These are phyloP conservation scores for Syncephalastrum contaminatum DNA, from an alignment of 371 early-diverging fungal species.

Conservation along the genomic window DNA sequence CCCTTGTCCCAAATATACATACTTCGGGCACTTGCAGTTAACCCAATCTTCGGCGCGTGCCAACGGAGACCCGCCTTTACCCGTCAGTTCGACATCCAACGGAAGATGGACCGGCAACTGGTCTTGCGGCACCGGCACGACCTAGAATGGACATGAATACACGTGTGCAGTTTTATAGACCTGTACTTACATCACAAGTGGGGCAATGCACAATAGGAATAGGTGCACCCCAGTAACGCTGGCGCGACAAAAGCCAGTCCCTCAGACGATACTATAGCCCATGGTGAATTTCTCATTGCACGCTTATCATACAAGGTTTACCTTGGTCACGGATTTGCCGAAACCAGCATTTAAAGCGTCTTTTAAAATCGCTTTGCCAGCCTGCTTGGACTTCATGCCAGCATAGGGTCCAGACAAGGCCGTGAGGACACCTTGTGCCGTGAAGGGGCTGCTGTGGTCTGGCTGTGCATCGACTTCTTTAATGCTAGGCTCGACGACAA, in stretches of 20 bases:
- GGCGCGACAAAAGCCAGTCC: conserved; percentile 98
- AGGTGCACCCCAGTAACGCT: conserved; percentile 99
- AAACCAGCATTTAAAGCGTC: conserved; percentile 52
- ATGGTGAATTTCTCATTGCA: not conserved
- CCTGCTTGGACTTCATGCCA: conserved; percentile 60
- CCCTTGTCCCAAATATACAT: conserved; percentile 18
- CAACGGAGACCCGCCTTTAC: conserved; percentile 75
- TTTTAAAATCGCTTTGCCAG: conserved; percentile 55
- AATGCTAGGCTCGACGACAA: conserved; percentile 53
- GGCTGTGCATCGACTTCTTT: conserved; percentile 19
- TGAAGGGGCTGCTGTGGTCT: conserved; percentile 34
- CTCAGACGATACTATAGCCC: conserved; percentile 68
- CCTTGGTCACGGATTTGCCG: conserved; percentile 55
- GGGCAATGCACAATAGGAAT: conserved; percentile 95
- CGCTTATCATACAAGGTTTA: conserved; percentile 7
- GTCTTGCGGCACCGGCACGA: conserved; percentile 79
- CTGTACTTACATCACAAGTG: conserved; percentile 62
- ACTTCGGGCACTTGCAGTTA: conserved; percentile 76
- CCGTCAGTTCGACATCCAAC: conserved; percentile 58
- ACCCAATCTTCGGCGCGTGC: conserved; percentile 61
- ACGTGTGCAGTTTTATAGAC: not conserved
- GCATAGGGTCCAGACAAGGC: conserved; percentile 53
- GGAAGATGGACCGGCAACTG: conserved; percentile 83
- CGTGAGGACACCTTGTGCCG: conserved; percentile 61
- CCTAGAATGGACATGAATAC: conserved; percentile 13